Evolutionary conservation across 192 early-diverging fungal genomes (phyloP).

Genomic region (Endogone sp.): DNA sequence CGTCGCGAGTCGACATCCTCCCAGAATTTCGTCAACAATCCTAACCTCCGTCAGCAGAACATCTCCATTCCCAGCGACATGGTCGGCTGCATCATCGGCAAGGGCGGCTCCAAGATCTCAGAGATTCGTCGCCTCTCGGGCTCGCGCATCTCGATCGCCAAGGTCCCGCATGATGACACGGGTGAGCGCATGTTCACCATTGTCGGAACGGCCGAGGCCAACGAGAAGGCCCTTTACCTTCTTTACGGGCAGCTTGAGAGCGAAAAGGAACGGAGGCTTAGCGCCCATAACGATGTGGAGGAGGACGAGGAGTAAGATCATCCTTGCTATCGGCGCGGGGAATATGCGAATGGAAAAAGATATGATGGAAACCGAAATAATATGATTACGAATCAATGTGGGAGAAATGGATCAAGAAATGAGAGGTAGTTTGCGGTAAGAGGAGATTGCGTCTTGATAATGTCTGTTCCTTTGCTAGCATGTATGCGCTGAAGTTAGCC

Average conservation of each 20-base stretch:
- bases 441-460: neutral
- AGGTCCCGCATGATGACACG: constrained; percentile 71
- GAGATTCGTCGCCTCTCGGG: constrained; percentile 79
- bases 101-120: constrained; percentile 78
- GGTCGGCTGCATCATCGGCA: constrained; percentile 98
- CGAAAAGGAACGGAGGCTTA: constrained; percentile 79
- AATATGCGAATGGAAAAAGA: no score
- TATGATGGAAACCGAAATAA: neutral
- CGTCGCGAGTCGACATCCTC: constrained; percentile 26
- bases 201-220: constrained; percentile 78
- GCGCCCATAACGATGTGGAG: constrained; percentile 31
- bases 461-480: neutral
- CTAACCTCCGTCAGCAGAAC: constrained; percentile 74
- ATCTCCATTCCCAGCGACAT: constrained; percentile 93
- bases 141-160: constrained; percentile 87
- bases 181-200: constrained; percentile 92
- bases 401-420: neutral
- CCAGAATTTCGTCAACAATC: constrained; percentile 23
- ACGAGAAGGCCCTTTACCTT: constrained; percentile 88
- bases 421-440: neutral
- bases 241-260: constrained; percentile 86
- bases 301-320: constrained; percentile 29
- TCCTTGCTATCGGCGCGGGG: no score
- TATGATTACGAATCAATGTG: neutral
- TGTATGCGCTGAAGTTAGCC: neutral